Base-by-base conservation (phyloP, 148 eudicot genomes). In the Chenopodium album region DNA sequence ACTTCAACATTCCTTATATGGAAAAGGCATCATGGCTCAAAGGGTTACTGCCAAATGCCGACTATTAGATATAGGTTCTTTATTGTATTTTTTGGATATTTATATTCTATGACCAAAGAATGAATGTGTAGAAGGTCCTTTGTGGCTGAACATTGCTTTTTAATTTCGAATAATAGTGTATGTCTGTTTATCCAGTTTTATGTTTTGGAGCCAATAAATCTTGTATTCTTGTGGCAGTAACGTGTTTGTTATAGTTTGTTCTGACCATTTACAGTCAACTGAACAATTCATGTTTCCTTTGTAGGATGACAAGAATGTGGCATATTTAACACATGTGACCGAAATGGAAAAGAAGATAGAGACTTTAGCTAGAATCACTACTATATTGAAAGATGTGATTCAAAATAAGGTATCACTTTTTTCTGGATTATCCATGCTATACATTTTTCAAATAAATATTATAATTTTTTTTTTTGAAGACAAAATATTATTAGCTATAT, bases 321-420 rank as follows among this genome's bases (percentile, higher is more conserved):
- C 98, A n/a, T 95, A 90, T 89, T 83, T 96, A 84, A 96, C 99
- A 23, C 99, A 96, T 85, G 99, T 91, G 82, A 90, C 92, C 85
- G 97, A 94, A 89, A 96, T 94, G 98, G 94, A 96, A 82, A 96
- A 96, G 93, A 96, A 96, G 97, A 94, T 94, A 26, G 99, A 96
- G 88, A 96, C 97, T 75, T 85, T 96, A 85, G 86, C 93, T 74
- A 91, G 98, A 89, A 94, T 96, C 85, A 96, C 99, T 47, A 82
- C 93, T 52, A 94, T 96, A 83, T 86, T 96, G 88, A 96, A 96
- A 86, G 98, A 96, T 80, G 98, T 96, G n/a, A 96, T 96, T 70
- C 99, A 96, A 81, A 96, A 94, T 85, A 96, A 96, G 98, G 99
- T 96, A 89, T 52, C 26, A 22, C 44, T 70, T 80, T 32, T 71